phyloP scores from a whole-genome alignment of 2,329 filamentous ascomycete species.

The Chaetomium strumarium region DNA sequence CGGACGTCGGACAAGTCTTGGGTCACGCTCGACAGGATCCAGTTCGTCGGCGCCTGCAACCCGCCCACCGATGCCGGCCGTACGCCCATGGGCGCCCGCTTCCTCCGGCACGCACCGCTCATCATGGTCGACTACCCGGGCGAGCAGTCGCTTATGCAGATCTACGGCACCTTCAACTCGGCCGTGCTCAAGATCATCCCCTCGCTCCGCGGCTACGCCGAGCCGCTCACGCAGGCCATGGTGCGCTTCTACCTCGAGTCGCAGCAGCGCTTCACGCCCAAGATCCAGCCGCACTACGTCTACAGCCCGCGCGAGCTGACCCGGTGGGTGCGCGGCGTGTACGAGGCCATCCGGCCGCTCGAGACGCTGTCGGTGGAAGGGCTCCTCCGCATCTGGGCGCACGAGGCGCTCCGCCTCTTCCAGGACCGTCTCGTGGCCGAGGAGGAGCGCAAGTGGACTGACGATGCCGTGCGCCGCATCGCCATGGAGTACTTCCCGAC shows the following conservation, averaged over 20 bases:
- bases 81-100: conserved; percentile 87
- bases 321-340: conserved; percentile 93
- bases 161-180: conserved; percentile 97
- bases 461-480: conserved; percentile 78
- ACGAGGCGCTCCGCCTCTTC: conserved; percentile 93
- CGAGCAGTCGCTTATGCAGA: conserved; percentile 88
- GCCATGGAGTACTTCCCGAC: conserved; percentile 89
- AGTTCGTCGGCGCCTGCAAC: conserved; percentile 98
- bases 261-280: conserved; percentile 86
- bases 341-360: conserved; percentile 90
- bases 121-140: conserved; percentile 99
- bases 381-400: conserved; percentile 93
- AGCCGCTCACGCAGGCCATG: conserved; percentile 94
- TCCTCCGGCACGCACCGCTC: conserved; percentile 93
- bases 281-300: conserved; percentile 97
- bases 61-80: conserved; percentile 95
- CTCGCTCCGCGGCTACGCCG: conserved; percentile 87
- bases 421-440: conserved; percentile 94
- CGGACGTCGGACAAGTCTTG: conserved; percentile 93
- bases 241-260: conserved; percentile 94
- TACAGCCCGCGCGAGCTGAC: conserved; percentile 99
- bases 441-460: conserved; percentile 92
- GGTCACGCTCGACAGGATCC: conserved; percentile 95
- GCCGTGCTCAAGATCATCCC: conserved; percentile 96
- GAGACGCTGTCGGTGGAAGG: conserved; percentile 86